Evolutionary conservation across 1,284 basidiomycete genomes (phyloP).

Genomic region (Cryptococcus hybrid): DNA sequence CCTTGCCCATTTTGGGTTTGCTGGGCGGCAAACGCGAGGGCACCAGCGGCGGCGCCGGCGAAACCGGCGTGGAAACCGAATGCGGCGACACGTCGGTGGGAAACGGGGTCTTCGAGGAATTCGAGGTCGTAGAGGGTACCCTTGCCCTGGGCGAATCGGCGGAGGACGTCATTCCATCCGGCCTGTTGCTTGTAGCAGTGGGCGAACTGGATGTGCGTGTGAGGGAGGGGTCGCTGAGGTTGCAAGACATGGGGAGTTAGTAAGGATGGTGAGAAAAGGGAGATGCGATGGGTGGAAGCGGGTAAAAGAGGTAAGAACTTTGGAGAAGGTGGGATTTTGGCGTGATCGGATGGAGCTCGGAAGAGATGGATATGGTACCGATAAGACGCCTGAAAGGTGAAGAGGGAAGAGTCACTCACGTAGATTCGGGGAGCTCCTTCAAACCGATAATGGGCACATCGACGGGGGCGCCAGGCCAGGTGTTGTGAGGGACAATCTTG

Average conservation of each 20-base stretch:
- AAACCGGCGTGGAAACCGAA: conserved; percentile 99
- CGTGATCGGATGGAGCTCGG: too few relatives aligned
- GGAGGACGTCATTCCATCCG: conserved; percentile 86
- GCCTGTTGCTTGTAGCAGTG: conserved; percentile 98
- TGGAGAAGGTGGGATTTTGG: too few relatives aligned
- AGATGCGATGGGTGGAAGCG: background rate
- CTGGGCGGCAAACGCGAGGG: conserved; percentile 75
- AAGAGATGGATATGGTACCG: background rate
- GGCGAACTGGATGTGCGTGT: conserved; percentile 98
- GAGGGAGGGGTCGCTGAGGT: conserved; percentile 62
- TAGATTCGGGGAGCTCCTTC: conserved; percentile 87
- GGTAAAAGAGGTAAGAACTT: too few relatives aligned
- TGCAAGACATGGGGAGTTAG: background rate
- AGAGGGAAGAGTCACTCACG: conserved; percentile 38
- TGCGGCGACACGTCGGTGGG: conserved; percentile 86
- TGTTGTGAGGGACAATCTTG: conserved; percentile 81
- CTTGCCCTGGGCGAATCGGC: conserved; percentile 80
- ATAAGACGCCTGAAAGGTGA: background rate
- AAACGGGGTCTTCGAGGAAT: conserved; percentile 82
- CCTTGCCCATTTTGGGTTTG: conserved; percentile 59
- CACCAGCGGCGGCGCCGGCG: conserved; percentile 92
- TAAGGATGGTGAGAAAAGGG: background rate
- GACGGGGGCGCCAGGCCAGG: conserved; percentile 75
- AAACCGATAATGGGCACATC: conserved; percentile 87
- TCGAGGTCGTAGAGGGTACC: conserved; percentile 96